Conservation (phyloP, 2,329 filamentous ascomycete genomes). For the Dryadomyces quercus-mongolicae region DNA sequence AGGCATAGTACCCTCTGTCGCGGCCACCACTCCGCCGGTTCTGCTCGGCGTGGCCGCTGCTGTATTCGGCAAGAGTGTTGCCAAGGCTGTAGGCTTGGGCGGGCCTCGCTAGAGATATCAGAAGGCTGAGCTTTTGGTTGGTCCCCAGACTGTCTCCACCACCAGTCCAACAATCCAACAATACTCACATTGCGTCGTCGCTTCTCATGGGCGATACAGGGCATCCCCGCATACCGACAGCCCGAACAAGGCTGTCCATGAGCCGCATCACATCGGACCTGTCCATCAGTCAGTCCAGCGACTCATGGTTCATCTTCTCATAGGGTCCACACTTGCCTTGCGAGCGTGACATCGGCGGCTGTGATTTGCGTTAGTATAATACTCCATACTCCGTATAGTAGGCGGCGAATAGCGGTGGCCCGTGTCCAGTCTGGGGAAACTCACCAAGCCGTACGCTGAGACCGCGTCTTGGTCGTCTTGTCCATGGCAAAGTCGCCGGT, state of each 20-base stretch:
- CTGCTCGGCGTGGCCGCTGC: not conserved
- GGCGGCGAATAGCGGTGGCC: not conserved
- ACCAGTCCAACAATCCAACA: not conserved
- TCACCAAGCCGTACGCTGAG: not conserved
- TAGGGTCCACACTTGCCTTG: conserved; percentile 3
- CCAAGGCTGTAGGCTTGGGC: conserved; percentile 2
- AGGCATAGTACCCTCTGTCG: no score
- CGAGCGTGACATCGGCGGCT: conserved; percentile 9
- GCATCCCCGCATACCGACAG: conserved; percentile 5
- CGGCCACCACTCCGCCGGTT: no score
- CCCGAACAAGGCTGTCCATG: conserved; percentile 5
- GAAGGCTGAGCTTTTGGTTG: no score
- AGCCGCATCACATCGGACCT: conserved; percentile 7
- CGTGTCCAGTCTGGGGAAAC: no score
- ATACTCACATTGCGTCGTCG: conserved; percentile 7
- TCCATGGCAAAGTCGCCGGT: not conserved
- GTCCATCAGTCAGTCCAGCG: not conserved
- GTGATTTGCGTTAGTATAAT: not conserved
- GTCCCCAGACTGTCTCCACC: no score
- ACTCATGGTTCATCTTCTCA: not conserved
- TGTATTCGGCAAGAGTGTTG: conserved; percentile 4
- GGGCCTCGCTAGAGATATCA: conserved; percentile 5
- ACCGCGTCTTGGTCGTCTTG: not conserved
- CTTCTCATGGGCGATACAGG: conserved; percentile 10
- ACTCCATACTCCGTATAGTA: no score